Base-by-base conservation (phyloP, 2,329 filamentous ascomycete species). In the Stagonosporopsis cucurbitacearum region DNA sequence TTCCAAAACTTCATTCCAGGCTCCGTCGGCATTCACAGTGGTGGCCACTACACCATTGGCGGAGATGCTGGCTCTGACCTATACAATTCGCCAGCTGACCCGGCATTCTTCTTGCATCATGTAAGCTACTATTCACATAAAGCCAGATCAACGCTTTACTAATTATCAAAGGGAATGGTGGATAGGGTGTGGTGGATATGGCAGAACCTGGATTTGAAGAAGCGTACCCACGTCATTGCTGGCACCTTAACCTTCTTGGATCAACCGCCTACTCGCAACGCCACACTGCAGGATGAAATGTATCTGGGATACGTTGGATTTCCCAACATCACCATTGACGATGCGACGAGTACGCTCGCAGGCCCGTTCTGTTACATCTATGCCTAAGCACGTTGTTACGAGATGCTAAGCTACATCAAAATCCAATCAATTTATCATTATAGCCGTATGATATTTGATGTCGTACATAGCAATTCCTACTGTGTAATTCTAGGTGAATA, bases 151-250 rank as follows among this genome's bases (percentile, higher is more conserved):
- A 8, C 11, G 3, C 1, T 20, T 6, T 20, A 4, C 7, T 37
- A 12, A 37, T 19, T 9, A 19, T 20, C 7, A 12, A 7, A 20
- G 35, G 35, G 35, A 4, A 74, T 76, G 65, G 75, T 82, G 30
- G 80, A 82, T 60, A 70, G 77, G 4, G 61, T 74, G 2, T 82
- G 75, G 73, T 78, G 75, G 75, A 77, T 76, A n/a, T 82, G 80
- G 80, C 79, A 82, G 66, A 77, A 75, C 48, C 64, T 76, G 22
- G 70, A 80, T 43, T 58, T 68, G 39, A 57, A 67, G 43, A 66
- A 67, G 19, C 69, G 79, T 7, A 69, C 69, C 39, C 63, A 70
- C 51, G 63, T 65, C 30, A 75, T 82, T 49, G 68, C 66, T 22
- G 79, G 79, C 5, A 80, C 78, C 7, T 71, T 68, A 4, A 80